Percentiles rank a stretch among this genome's conserved stretches.
Conservation (phyloP, 371 early-diverging fungal genomes). For the Syncephalastrum racemosum region DNA sequence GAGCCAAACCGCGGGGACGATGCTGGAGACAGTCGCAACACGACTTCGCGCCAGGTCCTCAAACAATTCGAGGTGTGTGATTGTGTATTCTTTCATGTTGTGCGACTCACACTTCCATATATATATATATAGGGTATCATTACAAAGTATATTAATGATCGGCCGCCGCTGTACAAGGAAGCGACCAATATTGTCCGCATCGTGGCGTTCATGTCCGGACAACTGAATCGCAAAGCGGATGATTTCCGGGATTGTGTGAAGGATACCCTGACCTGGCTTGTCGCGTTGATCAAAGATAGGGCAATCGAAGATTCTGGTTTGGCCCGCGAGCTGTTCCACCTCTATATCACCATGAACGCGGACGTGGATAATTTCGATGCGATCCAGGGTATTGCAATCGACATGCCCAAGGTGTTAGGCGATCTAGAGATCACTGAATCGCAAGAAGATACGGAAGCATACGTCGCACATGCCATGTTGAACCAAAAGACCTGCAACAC, state of each 20-base stretch:
- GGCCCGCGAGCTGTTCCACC: conserved; percentile 28
- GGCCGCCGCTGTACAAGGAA: conserved; percentile 44
- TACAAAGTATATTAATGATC: conserved; percentile 28
- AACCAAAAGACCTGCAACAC: conserved; percentile 33
- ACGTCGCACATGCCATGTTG: conserved; percentile 28
- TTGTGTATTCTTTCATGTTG: not conserved
- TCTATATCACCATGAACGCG: conserved; percentile 30
- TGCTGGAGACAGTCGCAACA: conserved; percentile 2
- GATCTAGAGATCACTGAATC: conserved; percentile 24
- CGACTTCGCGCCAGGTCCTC: conserved; percentile 5
- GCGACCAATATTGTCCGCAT: conserved; percentile 36
- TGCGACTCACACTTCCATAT: not conserved
- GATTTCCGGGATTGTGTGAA: conserved; percentile 13
- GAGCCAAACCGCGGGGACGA: too few species aligned
- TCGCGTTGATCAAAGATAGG: conserved; percentile 31
- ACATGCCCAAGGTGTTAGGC: conserved; percentile 33
- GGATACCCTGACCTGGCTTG: conserved; percentile 32
- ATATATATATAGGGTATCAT: conserved; percentile 23
- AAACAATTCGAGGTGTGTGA: conserved; percentile 15
- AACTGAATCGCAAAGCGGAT: conserved; percentile 18
- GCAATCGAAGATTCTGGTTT: conserved; percentile 37
- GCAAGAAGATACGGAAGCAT: conserved; percentile 12
- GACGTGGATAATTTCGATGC: conserved; percentile 30
- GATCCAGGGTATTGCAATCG: conserved; percentile 29
- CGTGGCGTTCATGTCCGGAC: conserved; percentile 22